Percentiles rank a stretch among this genome's conserved stretches.
Evolutionary conservation across 2,329 filamentous ascomycete species (phyloP).

Genomic region (Colletotrichum zoysiae): DNA sequence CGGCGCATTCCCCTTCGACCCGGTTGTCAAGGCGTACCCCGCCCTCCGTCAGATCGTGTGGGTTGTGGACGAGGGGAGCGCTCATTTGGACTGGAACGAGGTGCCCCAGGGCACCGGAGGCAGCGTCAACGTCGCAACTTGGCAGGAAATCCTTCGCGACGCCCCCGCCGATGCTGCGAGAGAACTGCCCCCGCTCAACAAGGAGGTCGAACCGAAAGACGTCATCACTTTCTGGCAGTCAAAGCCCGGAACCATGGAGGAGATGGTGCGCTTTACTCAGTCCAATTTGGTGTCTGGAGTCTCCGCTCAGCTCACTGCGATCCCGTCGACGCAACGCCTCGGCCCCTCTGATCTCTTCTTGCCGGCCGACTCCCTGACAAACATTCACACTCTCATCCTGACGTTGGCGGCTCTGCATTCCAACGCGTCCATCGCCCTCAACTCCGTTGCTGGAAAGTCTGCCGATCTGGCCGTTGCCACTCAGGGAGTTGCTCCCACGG

Average conservation of each 20-base stretch:
- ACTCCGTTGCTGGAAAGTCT: constrained; percentile 82
- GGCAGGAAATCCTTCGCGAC: constrained; percentile 89
- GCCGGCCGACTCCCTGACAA: constrained; percentile 83
- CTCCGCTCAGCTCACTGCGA: constrained; percentile 79
- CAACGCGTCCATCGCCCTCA: constrained; percentile 88
- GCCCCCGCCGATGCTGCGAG: constrained; percentile 67
- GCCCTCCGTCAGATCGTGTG: constrained; percentile 85
- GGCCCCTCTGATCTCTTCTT: constrained; percentile 83
- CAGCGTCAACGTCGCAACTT: constrained; percentile 85
- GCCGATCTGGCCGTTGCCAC: constrained; percentile 80
- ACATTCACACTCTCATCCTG: constrained; percentile 82
- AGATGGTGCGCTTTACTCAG: constrained; percentile 86
- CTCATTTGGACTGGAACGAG: constrained; percentile 96
- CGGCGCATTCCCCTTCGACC: constrained; percentile 85
- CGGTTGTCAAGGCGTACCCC: constrained; percentile 76
- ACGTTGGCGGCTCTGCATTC: constrained; percentile 86
- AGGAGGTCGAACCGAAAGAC: constrained; percentile 65
- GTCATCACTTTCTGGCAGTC: constrained; percentile 77
- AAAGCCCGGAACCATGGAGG: constrained; percentile 64
- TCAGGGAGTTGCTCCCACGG: constrained; percentile 81
- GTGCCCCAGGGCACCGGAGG: constrained; percentile 82
- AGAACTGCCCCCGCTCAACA: constrained; percentile 74
- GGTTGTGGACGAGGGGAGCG: constrained; percentile 91
- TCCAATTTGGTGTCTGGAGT: constrained; percentile 89
- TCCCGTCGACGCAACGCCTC: constrained; percentile 82